Evolutionary conservation across 768 basidiomycete genomes (phyloP), one percentile per base, ranked within the genome.

Genomic region (Boletus sp.): DNA sequence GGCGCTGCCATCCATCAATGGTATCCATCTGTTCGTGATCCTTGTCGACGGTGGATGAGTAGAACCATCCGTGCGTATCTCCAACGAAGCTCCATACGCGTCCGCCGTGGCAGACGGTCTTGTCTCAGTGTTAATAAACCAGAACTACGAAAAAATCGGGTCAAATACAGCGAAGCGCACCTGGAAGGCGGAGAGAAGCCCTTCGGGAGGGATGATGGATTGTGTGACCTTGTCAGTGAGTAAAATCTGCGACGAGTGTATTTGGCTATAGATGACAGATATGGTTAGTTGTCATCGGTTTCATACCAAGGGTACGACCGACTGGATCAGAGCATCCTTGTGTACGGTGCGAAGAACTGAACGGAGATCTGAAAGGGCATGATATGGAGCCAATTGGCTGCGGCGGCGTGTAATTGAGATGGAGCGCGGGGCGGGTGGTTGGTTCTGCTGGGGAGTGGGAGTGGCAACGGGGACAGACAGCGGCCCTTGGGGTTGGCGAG

Each of bases 1-100:
- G 77, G 34, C 74, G 67, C 17, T 64, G 65, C 79, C 80, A 83
- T 43, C 30, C 59, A 7, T 54, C 58, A 30, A n/a, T 40, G 44
- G 51, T 38, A 3, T 39, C 53, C 14, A 30, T 32, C 17, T 17
- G 41, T 27, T 57, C 48, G 13, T 44, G 45, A 10, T 56, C 51
- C 2, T 57, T 43, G 32, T 57, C 64, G 40, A 54, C 32, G 2
- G 58, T 48, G 51, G 65, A 72, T 5, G 72, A 67, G 56, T 77
- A 81, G 29, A 83, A 59, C 80, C 82, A 83, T 27, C 83, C 83
- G 44, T 63, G 62, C 50, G 73, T 67, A 45, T 85, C 83, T 1
- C 83, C 83, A n/a, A 77, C 64, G 55, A 82, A 77, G 23, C 68
- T 70, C 57, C 68, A 75, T 5, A 58, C 48, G 32, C 54, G 62